phyloP scores from a whole-genome alignment of 495 filamentous ascomycete species.

The Chaetomium cochliodes region DNA sequence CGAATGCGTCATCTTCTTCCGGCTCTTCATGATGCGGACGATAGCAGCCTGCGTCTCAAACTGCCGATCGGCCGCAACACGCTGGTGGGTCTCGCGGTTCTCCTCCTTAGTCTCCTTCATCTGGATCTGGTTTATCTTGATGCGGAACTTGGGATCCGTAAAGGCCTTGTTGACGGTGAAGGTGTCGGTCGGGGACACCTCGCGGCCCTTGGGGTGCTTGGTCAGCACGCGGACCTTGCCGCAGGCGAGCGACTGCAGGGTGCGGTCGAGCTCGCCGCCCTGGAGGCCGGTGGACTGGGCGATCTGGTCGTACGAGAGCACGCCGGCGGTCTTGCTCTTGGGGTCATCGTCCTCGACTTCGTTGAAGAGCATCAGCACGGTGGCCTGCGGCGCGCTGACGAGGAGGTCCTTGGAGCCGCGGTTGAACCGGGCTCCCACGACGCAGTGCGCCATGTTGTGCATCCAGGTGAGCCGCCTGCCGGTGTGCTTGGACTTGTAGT shows the following conservation, averaged over 20 bases:
- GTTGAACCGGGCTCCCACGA: slow-evolving; percentile 73
- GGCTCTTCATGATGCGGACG: slow-evolving; percentile 94
- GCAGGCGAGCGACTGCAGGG: slow-evolving; percentile 90
- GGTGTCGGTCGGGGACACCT: slow-evolving; percentile 71
- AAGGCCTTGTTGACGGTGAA: slow-evolving; percentile 80
- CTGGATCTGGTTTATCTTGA: slow-evolving; percentile 99
- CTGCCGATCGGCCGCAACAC: slow-evolving; percentile 82
- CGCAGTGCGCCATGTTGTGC: slow-evolving; percentile 82
- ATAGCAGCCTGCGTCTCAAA: slow-evolving; percentile 97
- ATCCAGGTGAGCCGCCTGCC: slow-evolving; percentile 89
- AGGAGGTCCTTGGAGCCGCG: slow-evolving; percentile 80
- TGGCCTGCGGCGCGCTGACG: slow-evolving; percentile 85
- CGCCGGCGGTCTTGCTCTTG: slow-evolving; percentile 25
- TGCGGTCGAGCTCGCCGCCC: slow-evolving; percentile 77
- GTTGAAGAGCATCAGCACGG: slow-evolving; percentile 92
- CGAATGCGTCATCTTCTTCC: slow-evolving; percentile 78
- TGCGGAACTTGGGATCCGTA: slow-evolving; percentile 74
- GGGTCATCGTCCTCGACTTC: slow-evolving; percentile 48
- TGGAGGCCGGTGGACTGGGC: slow-evolving; percentile 61
- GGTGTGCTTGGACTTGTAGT: slow-evolving; percentile 83
- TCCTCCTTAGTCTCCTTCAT: slow-evolving; percentile 86
- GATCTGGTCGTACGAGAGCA: slow-evolving; percentile 68
- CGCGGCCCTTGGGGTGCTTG: slow-evolving; percentile 81
- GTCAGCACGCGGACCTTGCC: slow-evolving; percentile 80
- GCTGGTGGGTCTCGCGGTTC: slow-evolving; percentile 88